Evolutionary conservation across 257 asterid species (phyloP).

Genomic region (Paulownia fortunei): DNA sequence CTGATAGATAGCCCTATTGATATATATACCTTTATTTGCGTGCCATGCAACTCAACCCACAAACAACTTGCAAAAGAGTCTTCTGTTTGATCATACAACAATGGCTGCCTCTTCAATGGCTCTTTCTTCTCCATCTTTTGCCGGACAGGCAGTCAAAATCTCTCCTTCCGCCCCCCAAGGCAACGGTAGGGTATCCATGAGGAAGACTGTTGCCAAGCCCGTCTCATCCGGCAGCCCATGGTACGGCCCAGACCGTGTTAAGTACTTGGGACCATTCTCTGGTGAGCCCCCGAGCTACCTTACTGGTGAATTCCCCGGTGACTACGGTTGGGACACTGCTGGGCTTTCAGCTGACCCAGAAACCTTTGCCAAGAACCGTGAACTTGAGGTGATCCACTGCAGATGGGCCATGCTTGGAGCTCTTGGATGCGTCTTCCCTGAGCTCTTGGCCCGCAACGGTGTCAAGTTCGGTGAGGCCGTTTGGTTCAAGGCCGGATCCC

Average conservation of each 20-base stretch:
- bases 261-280: conserved; percentile 68
- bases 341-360: conserved; percentile 78
- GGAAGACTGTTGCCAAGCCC: conserved; percentile 45
- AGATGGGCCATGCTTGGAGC: conserved; percentile 92
- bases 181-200: conserved; percentile 44
- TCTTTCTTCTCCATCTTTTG: conserved; percentile 59
- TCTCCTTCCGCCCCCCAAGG: conserved; percentile 44
- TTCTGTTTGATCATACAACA: not conserved
- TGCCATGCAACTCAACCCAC: conserved; percentile 1
- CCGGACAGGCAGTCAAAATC: conserved; percentile 52
- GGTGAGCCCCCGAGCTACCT: conserved; percentile 75
- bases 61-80: not conserved
- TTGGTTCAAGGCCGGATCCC: conserved; percentile 81
- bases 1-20: not conserved
- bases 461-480: conserved; percentile 82
- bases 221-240: conserved; percentile 46
- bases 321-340: conserved; percentile 78
- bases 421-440: conserved; percentile 81
- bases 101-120: conserved; percentile 66
- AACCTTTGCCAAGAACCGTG: conserved; percentile 80
- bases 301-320: conserved; percentile 75
- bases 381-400: conserved; percentile 73
- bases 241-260: too few relatives aligned
- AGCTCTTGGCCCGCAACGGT: conserved; percentile 76
- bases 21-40: not conserved